Base-by-base conservation (phyloP, 75 land plant genomes). In the Picea glauca region DNA sequence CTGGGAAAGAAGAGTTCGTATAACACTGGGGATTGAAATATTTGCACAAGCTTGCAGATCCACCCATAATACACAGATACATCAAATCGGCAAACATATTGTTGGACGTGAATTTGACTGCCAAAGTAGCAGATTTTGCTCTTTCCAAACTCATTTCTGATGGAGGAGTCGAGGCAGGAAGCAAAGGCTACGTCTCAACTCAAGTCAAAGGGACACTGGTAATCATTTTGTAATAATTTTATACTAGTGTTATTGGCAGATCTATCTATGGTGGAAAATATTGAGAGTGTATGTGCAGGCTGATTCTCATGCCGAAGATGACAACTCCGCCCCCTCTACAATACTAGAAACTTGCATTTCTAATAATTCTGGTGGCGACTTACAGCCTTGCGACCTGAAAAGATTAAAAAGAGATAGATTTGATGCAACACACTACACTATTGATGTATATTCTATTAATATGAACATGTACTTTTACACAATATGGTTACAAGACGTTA, bases 1-100 rank as follows among this genome's bases (percentile, higher is more conserved):
- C 66, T 86, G 87, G 87, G 20, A 31, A 38, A 65, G 60, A n/a
- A 74, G 87, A 23, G 56, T 85, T 7, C 21, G 32, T 57, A 80
- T 85, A 30, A 85, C 87, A 9, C 60, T 85, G 60, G 87, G 87
- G 87, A 11, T 46, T 86, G 6, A 23, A 79, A 17, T 86, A 86
- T 74, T 61, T 84, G n/a, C 87, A 80, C n/a, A 82, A 84, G n/a
- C 58, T 79, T 35, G 82, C 73, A 46, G 66, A 59, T 56, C 84
- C 86, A 30, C 86, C 86, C 31, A 83, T 86, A 13, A 86, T 86
- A 31, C 85, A 86, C 82, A 50, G 86, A 30, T 85, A 86, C n/a
- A 60, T 86, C 63, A 86, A 86, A 38, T 76, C 87, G 0, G 58
- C 58, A 31, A 86, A 86, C 78, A 86, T 86, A 38, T 63, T 86